phyloP scores from a whole-genome alignment of 371 early-diverging fungal species.

The Mortierella sp. region DNA sequence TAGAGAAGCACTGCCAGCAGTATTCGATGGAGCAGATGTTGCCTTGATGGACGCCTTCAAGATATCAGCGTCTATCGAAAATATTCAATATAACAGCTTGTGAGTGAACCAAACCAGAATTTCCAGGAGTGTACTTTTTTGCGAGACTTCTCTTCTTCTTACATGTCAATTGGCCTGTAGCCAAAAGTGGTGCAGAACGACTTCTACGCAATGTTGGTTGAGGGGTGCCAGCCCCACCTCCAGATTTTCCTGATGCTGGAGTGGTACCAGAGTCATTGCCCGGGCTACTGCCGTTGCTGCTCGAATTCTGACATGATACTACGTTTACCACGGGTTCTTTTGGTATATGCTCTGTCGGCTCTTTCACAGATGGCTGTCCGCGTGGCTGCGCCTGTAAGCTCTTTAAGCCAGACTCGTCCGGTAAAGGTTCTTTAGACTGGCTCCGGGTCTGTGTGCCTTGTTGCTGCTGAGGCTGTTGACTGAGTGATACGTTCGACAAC shows the following conservation, averaged over 20 bases:
- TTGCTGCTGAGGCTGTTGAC: conserved; percentile 7
- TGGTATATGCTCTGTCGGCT: conserved; percentile 1
- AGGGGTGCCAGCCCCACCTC: conserved; percentile 1
- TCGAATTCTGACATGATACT: neutral
- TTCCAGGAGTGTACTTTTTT: too few relatives aligned
- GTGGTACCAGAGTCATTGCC: neutral
- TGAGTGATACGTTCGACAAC: neutral
- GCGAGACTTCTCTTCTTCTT: neutral
- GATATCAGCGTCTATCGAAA: conserved; percentile 37
- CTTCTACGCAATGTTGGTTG: conserved; percentile 24
- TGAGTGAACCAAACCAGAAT: too few relatives aligned
- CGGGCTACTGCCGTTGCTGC: neutral
- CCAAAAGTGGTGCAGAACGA: conserved; percentile 37
- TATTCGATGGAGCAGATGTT: conserved; percentile 18
- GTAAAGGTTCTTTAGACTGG: neutral
- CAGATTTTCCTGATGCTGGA: neutral
- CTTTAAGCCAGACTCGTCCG: conserved; percentile 1
- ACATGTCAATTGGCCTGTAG: conserved; percentile 44
- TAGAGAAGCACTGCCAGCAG: neutral
- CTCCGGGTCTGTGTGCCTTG: neutral
- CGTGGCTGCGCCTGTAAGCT: conserved; percentile 18
- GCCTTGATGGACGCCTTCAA: conserved; percentile 43
- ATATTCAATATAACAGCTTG: too few relatives aligned
- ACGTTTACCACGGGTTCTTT: neutral
- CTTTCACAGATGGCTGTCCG: conserved; percentile 5